Percentiles rank a stretch among this genome's conserved stretches.
Conservation (phyloP, 2,329 filamentous ascomycete species). For the Colletotrichum tanaceti region DNA sequence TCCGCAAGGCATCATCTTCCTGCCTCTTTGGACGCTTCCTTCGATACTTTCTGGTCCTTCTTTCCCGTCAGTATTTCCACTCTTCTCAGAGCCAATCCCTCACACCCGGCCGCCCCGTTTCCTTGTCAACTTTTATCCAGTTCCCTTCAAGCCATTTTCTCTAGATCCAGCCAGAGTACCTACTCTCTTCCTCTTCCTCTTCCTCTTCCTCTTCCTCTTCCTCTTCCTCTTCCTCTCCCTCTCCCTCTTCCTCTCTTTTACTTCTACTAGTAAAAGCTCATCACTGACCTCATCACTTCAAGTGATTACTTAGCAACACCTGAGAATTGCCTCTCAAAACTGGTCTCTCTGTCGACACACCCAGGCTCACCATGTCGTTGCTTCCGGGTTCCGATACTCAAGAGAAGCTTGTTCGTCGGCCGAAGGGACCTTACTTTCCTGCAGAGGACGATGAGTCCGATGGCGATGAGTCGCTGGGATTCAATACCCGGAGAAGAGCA, state of each 20-base stretch:
- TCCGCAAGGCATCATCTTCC: neutral
- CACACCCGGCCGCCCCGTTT: neutral
- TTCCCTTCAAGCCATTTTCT: too few species aligned
- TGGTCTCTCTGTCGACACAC: too few species aligned
- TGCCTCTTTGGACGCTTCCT: neutral
- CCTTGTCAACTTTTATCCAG: neutral
- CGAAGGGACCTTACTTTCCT: neutral
- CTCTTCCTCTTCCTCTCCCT: too few species aligned
- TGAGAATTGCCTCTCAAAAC: neutral
- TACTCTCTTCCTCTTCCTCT: too few species aligned
- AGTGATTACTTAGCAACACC: neutral
- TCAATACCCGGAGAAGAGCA: neutral
- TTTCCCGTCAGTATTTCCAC: neutral
- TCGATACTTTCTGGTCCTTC: too few species aligned
- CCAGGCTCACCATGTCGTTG: neutral
- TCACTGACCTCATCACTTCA: too few species aligned
- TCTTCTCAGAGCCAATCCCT: fast-evolving
- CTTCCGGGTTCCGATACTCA: neutral
- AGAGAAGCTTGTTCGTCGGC: neutral
- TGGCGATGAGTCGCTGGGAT: neutral
- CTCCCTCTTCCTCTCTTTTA: too few species aligned
- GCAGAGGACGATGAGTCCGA: neutral
- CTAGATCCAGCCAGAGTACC: fast-evolving
- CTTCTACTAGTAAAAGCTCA: neutral
- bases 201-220: too few species aligned